Percentiles rank a stretch among this genome's conserved stretches.
These are phyloP conservation scores for Cicer judaicum DNA, from an alignment of 306 rosid genomes.

Conservation along the genomic window DNA sequence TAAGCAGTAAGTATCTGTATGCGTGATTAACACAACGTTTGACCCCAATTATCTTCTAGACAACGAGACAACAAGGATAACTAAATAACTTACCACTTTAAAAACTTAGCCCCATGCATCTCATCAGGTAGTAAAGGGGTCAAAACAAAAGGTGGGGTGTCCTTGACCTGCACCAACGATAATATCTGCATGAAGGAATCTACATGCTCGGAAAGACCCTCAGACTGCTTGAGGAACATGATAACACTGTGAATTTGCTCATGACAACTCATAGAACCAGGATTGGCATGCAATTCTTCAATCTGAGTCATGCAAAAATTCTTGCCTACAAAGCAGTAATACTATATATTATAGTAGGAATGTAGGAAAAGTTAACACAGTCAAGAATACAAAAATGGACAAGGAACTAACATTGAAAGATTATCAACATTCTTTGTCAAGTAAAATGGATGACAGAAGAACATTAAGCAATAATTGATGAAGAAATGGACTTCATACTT, in stretches of 20 bases:
- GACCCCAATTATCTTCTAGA: conserved; percentile 23
- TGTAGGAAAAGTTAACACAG: neutral
- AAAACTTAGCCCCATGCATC: conserved; percentile 69
- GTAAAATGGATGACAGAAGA: conserved; percentile 21
- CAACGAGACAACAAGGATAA: conserved; percentile 40
- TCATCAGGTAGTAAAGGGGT: conserved; percentile 82
- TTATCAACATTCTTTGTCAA: conserved; percentile 13
- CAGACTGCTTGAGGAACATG: conserved; percentile 82
- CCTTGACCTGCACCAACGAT: conserved; percentile 76
- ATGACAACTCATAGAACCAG: conserved; percentile 61
- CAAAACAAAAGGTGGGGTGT: conserved; percentile 62
- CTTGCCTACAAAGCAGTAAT: conserved; percentile 62
- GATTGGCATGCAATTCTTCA: conserved; percentile 72
- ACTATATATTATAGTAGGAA: neutral
- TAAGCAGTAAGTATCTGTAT: conserved; percentile 4
- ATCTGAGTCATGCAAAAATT: conserved; percentile 85
- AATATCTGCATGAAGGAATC: conserved; percentile 98
- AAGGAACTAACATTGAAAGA: conserved; percentile 11
- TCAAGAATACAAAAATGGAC: neutral
- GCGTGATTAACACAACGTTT: conserved; percentile 8
- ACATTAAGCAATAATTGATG: conserved; percentile 24
- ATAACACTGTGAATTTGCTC: conserved; percentile 75
- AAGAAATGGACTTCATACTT: conserved; percentile 44
- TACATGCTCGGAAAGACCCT: conserved; percentile 81
- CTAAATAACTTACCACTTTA: conserved; percentile 58